Evolutionary conservation across 2,329 filamentous ascomycete genomes (phyloP), one percentile per base, ranked within the genome.

Genomic region (Penicillium sp.): DNA sequence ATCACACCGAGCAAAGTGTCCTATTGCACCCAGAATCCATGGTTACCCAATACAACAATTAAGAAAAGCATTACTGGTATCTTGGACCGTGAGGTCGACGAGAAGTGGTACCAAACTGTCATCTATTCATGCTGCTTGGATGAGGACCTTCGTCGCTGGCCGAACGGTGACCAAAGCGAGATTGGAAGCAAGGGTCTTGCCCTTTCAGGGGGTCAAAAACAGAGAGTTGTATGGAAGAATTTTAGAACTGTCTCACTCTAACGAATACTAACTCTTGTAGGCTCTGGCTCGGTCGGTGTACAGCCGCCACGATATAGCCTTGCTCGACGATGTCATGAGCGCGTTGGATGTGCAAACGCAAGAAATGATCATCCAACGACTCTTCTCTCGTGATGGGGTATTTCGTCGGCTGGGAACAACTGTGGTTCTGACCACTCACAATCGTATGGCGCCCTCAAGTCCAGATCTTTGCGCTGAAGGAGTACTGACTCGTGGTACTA

Each of bases 181-280:
- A 22, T 35, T 35, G 32, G 32, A 22, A 35, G 32, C 16, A 18
- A 22, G 9, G 16, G 32, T 10, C 14, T 35, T 18, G 9, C 16
- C 32, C 32, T 35, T 35, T 18, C 14, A 10, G 32, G 32, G 3
- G 32, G 32, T 35, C 32, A 35, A 35, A 35, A 35, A 22, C 32
- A 35, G 32, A 35, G 32, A 35, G 32, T 35, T 2, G 32, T 35
- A 35, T 71, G 0, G 80, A 77, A 77, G 80, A 80, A 57, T 29
- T n/a, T 13, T 13, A 14, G 28, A 6, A n/a, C 3, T 29, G 9
- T 35, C 4, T 22, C 16, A 18, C 14, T 8, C 6, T 13, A 10
- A 35, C 16, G 16, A 35, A 3, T 35, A 10, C 32, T 13, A 35
- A 20, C 61, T 38, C 13, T 38, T 22, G 23, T 40, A 44, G 42